Evolutionary conservation across 2,329 filamentous ascomycete species (phyloP), one percentile per base, ranked within the genome.

Genomic region (Dissoconium aciculare): DNA sequence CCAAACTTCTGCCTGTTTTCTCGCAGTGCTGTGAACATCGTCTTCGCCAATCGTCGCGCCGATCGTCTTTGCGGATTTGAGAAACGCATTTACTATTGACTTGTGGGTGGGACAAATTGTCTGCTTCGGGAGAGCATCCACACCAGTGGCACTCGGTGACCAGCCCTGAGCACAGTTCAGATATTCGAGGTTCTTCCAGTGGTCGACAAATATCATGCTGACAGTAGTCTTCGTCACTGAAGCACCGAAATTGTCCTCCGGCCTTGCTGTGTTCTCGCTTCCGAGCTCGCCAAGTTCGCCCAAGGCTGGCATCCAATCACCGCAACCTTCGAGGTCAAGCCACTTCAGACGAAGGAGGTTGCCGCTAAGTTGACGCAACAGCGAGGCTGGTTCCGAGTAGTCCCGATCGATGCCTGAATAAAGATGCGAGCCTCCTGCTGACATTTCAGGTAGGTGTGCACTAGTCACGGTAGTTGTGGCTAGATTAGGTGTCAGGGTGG

Each of bases 311-410:
- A 66, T 44, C 71, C 71, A 75, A 13, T 58, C 53, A 3, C 49
- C 50, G 42, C 71, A 76, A 5, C 71, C 70, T 46, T 73, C 67
- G 1, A 76, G 52, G 41, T 75, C 71, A 2, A 76, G 58, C 68
- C 69, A 74, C 41, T 64, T 61, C 3, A 76, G 55, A 26, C 67
- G 69, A 40, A 73, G 68, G 0, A 69, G 67, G 26, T 61, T 59
- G 27, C 59, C 54, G 15, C 66, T 69, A 1, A 76, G 54, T 14
- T 64, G 64, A 4, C 67, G 63, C 1, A 76, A 55, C 12, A 74
- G 61, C 11, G 61, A 61, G 1, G 66, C 60, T 2, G 69, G 63
- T 47, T 74, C 69, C 21, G 61, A 58, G 57, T 63, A 66, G 45
- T 73, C 63, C 31, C 66, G 56, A 33, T 72, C 67, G 16, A 60